phyloP scores from a whole-genome alignment of 1,284 basidiomycete species.

The Agaricales sp. region DNA sequence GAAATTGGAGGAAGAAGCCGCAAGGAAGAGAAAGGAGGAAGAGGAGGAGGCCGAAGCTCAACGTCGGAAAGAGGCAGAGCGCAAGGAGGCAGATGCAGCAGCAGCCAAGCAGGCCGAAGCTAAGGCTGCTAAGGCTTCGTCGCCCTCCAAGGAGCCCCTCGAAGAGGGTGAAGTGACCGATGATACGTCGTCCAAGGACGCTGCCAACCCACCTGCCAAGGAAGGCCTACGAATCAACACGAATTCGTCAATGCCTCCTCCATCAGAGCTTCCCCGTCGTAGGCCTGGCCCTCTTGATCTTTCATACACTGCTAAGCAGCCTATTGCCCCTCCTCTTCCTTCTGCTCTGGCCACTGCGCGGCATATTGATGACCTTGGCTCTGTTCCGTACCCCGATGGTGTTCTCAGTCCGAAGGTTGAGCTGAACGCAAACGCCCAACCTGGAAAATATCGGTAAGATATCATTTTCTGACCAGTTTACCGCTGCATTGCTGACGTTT shows the following conservation, averaged over 20 bases:
- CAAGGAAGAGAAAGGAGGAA: constrained; percentile 15
- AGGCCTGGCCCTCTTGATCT: constrained; percentile 66
- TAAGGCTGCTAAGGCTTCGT: constrained; percentile 19
- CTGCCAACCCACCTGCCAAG: constrained; percentile 18
- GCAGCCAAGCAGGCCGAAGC: constrained; percentile 20
- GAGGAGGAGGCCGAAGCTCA: constrained; percentile 20
- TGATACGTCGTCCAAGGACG: constrained; percentile 18
- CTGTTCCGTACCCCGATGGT: constrained; percentile 77
- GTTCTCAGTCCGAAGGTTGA: constrained; percentile 79
- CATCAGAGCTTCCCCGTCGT: constrained; percentile 24
- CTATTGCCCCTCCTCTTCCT: constrained; percentile 37
- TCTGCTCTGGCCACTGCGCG: constrained; percentile 68
- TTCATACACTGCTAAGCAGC: constrained; percentile 28
- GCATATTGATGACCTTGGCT: constrained; percentile 75
- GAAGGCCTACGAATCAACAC: constrained; percentile 54
- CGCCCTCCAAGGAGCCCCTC: neutral
- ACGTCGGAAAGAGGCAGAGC: constrained; percentile 24
- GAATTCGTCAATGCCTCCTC: constrained; percentile 19
- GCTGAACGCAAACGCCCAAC: constrained; percentile 77
- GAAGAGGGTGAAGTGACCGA: constrained; percentile 30
- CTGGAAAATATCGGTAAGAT: constrained; percentile 80
- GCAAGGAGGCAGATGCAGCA: constrained; percentile 19
- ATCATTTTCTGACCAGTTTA: constrained; percentile 5
- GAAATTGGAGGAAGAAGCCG: constrained; percentile 24
- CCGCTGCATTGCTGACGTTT: neutral